Base-by-base conservation (phyloP, 1,284 basidiomycete genomes). In the Ustilago curta region DNA sequence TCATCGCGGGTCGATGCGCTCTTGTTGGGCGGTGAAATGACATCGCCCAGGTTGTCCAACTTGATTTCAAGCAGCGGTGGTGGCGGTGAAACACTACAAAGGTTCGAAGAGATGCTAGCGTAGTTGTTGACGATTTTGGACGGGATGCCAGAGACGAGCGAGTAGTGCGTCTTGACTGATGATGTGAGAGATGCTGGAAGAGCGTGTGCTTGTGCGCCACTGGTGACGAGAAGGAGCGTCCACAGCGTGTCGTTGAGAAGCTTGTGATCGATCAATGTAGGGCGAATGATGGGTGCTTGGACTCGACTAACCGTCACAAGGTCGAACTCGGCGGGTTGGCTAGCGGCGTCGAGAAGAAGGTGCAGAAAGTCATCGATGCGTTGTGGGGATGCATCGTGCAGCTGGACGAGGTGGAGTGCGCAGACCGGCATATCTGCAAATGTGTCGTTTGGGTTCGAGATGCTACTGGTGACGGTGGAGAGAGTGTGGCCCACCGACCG, bases 111-210 rank as follows among this genome's bases (percentile, higher is more conserved):
- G 42, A 73, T 67, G 16, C 40, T 27, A 21, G 42, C 51, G 57
- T 73, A 77, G 49, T 66, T 70, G 48, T n/a, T 43, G 25, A 73
- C 35, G 40, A 77, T 77, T 23, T 70, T 73, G 49, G 53, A 52
- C 0, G 75, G 75, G 42, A 77, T 70, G 1, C 75, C 75, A 0
- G 55, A 52, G 9, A 54, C 37, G 32, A 77, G 45, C 19, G 53
- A 54, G 53, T 77, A 77, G 31, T 50, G 59, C 3, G 55, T 37
- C 19, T 49, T 32, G 47, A 74, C 39, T 2, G 49, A n/a, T 0
- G 54, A 29, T 0, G 29, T n/a, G 0, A 62, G 32, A 8, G 25
- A 16, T 8, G 45, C 6, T 11, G 59, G 49, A 12, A 65, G 31
- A 3, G 11, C 19, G 29, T 56, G 54, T 4, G 63, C 35, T 6